A percentile compares a stretch with the other conserved stretches of the same genome.
These are phyloP conservation scores for Hondaea fermentalgiana DNA, from an alignment of 108 stramenopile species.

Conservation along the genomic window DNA sequence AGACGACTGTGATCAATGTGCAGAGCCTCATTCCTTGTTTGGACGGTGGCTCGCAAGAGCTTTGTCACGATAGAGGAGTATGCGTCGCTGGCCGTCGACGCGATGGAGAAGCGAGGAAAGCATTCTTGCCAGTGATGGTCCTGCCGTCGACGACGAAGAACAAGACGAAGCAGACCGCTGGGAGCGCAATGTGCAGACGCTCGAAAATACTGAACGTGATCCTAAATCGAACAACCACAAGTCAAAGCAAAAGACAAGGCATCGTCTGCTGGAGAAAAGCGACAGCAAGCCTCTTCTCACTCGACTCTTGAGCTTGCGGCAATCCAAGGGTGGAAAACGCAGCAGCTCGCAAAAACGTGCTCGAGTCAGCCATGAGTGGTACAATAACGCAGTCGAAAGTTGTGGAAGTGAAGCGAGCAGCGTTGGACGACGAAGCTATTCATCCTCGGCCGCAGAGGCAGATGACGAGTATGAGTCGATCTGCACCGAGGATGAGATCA, in stretches of 20 bases:
- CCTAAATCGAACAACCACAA: neutral
- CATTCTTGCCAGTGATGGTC: neutral
- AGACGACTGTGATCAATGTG: no score
- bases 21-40: no score
- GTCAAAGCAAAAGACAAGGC: neutral
- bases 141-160: neutral
- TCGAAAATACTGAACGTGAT: neutral
- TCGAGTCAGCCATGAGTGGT: neutral
- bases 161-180: neutral
- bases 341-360: no score
- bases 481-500: neutral
- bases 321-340: no score
- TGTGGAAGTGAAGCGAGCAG: neutral
- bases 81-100: no score
- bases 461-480: neutral
- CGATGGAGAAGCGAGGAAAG: neutral
- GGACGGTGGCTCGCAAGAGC: no score
- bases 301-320: no score
- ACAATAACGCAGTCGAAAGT: neutral
- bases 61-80: no score
- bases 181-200: neutral
- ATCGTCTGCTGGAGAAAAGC: no score
- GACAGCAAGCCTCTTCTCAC: no score
- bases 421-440: neutral
- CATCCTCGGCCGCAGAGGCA: neutral